These are phyloP conservation scores for Jatropha podagrica DNA, from an alignment of 441 rosid species.

Conservation along the genomic window DNA sequence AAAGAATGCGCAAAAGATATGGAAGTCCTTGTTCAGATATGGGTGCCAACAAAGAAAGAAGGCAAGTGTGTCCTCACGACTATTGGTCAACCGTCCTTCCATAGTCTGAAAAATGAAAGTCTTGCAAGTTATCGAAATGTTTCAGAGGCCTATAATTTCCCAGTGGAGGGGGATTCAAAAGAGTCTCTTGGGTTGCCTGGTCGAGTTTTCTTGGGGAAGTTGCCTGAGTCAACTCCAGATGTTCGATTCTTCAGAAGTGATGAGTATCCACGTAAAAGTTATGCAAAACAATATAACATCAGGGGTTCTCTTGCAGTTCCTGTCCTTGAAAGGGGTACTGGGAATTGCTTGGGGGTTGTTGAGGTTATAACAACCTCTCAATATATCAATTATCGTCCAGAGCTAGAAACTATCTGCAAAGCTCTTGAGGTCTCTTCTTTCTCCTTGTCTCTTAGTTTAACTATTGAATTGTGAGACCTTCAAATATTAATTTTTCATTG, in stretches of 20 bases:
- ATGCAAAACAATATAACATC: constrained; percentile 29
- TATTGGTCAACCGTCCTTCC: constrained; percentile 58
- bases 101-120: constrained; percentile 29
- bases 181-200: constrained; percentile 46
- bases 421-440: constrained; percentile 74
- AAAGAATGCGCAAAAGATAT: constrained; percentile 49
- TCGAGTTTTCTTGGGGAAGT: constrained; percentile 43
- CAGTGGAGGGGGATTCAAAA: constrained; percentile 39
- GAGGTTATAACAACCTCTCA: constrained; percentile 78
- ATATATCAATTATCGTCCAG: constrained; percentile 62
- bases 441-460: neutral
- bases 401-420: constrained; percentile 74
- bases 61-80: constrained; percentile 78
- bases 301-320: constrained; percentile 38
- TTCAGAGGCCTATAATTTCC: constrained; percentile 39
- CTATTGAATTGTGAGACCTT: neutral
- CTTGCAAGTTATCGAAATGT: constrained; percentile 45
- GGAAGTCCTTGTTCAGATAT: constrained; percentile 74
- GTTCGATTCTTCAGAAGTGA: constrained; percentile 44
- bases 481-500: constrained; percentile 9
- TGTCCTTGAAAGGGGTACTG: constrained; percentile 37
- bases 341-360: constrained; percentile 86
- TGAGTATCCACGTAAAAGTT: constrained; percentile 43
- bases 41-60: constrained; percentile 76
- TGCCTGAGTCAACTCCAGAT: constrained; percentile 62